These are phyloP conservation scores for Nidula niveotomentosa DNA, from an alignment of 1,284 basidiomycete genomes.

Conservation along the genomic window DNA sequence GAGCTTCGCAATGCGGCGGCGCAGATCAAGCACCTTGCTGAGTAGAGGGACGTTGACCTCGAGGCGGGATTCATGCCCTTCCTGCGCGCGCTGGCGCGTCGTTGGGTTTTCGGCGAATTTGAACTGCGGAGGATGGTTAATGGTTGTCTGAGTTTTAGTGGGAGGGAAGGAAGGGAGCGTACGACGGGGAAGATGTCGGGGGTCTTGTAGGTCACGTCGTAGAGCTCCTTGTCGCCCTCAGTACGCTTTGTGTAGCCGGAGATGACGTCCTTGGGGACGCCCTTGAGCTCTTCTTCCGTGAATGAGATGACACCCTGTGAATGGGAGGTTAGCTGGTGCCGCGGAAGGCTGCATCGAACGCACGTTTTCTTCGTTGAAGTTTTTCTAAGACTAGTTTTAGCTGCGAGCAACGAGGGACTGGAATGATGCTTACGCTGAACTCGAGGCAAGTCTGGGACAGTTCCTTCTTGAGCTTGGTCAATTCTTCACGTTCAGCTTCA, in stretches of 20 bases:
- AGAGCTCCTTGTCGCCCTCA: constrained; percentile 55
- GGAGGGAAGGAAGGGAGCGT: constrained; percentile 16
- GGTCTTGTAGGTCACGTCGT: constrained; percentile 63
- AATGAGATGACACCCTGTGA: constrained; percentile 62
- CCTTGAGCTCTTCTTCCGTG: constrained; percentile 71
- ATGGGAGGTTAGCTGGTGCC: neutral
- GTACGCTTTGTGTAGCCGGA: constrained; percentile 70
- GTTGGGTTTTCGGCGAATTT: constrained; percentile 73
- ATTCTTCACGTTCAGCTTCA: constrained; percentile 54
- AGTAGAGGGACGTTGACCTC: constrained; percentile 70
- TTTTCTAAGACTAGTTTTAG: constrained; percentile 53
- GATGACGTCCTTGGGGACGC: constrained; percentile 75
- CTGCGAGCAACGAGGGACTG: neutral
- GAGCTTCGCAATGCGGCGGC: constrained; percentile 64
- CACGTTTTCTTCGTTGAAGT: constrained; percentile 85
- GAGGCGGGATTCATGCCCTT: constrained; percentile 69
- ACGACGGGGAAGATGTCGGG: constrained; percentile 80
- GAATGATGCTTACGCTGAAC: constrained; percentile 56
- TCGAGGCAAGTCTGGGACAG: constrained; percentile 70
- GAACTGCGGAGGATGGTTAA: constrained; percentile 46
- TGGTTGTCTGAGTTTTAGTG: neutral
- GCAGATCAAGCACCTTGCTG: constrained; percentile 62
- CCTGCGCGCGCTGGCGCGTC: constrained; percentile 64
- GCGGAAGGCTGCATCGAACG: constrained; percentile 5
- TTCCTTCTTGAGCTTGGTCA: constrained; percentile 66